Base-by-base conservation (phyloP, 805 yeast species). In the Gaillardinia entomophila region DNA sequence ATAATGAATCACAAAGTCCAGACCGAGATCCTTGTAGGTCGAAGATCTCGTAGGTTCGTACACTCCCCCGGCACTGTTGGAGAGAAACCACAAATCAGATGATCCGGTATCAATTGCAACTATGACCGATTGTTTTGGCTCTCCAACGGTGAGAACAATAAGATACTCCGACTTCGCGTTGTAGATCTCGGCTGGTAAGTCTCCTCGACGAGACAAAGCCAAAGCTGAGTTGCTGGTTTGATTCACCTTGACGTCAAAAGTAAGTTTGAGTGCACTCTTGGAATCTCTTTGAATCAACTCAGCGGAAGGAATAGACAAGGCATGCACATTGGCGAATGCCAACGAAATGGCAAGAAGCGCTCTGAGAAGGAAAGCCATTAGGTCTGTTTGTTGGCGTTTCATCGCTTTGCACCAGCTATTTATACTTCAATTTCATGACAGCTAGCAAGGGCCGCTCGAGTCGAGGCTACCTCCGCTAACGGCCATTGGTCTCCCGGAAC, bases 111-210 rank as follows among this genome's bases (percentile, higher is more conserved):
- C 22, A 19, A 19, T 24, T 10, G 6, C 8, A 10, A 19, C 22
- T 10, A 10, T 6, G 10, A 38, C 40, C 10, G 34, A 37, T 16
- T n/a, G n/a, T n/a, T n/a, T n/a, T n/a, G n/a, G n/a, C n/a, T n/a
- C n/a, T n/a, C n/a, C n/a, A n/a, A n/a, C n/a, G n/a, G n/a, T n/a
- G n/a, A n/a, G n/a, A n/a, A n/a, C n/a, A n/a, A n/a, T n/a, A n/a
- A n/a, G n/a, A n/a, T 20, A 30, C 3, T 31, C 38, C 1, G 26
- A 24, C 26, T 34, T 24, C 13, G 37, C 22, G 28, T 38, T 30
- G 42, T 38, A 41, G 24, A 19, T 25, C 24, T 47, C 43, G 29
- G 30, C 29, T n/a, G 38, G 37, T n/a, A n/a, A n/a, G n/a, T n/a
- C n/a, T n/a, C n/a, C n/a, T n/a, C n/a, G n/a, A n/a, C n/a, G n/a